These are phyloP conservation scores for Lactuca sativa DNA, from an alignment of 129 eudicot genomes.

Conservation along the genomic window DNA sequence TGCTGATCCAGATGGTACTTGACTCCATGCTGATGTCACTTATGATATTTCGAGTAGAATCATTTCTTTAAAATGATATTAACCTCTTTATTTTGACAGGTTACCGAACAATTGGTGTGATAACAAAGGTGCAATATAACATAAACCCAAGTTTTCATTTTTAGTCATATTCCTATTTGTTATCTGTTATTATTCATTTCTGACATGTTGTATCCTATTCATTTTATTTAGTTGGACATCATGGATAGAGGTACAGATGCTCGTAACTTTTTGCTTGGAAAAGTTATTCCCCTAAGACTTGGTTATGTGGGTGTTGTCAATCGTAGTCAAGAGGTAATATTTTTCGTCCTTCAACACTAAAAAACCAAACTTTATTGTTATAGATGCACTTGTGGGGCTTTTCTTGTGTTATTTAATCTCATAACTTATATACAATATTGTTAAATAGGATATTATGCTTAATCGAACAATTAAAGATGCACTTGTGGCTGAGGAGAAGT, in stretches of 20 bases:
- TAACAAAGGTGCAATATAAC: conserved; percentile 65
- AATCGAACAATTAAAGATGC: conserved; percentile 91
- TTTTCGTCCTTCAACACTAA: background rate
- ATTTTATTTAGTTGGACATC: conserved; percentile 77
- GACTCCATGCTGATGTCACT: conserved; percentile 25
- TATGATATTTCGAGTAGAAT: conserved; percentile 8
- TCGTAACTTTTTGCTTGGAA: conserved; percentile 85
- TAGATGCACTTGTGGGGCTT: background rate
- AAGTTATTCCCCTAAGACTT: conserved; percentile 87
- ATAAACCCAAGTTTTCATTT: conserved; percentile 1
- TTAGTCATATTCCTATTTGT: conserved; percentile 1
- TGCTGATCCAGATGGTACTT: conserved; percentile 94
- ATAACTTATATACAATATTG: conserved; percentile 1
- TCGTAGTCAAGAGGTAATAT: conserved; percentile 96
- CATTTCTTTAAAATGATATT: conserved; percentile 4
- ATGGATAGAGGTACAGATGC: conserved; percentile 99
- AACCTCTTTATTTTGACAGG: conserved; percentile 48
- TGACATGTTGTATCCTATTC: conserved; percentile 18
- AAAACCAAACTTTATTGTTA: background rate
- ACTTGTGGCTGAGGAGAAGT: conserved; percentile 95
- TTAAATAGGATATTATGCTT: conserved; percentile 65
- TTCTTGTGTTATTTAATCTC: conserved; percentile 18
- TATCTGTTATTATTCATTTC: conserved; percentile 12
- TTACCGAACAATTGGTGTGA: conserved; percentile 95
- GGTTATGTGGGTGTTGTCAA: conserved; percentile 97